These are phyloP conservation scores for Capronia americana DNA, from an alignment of 2,329 filamentous ascomycete genomes.

Conservation along the genomic window DNA sequence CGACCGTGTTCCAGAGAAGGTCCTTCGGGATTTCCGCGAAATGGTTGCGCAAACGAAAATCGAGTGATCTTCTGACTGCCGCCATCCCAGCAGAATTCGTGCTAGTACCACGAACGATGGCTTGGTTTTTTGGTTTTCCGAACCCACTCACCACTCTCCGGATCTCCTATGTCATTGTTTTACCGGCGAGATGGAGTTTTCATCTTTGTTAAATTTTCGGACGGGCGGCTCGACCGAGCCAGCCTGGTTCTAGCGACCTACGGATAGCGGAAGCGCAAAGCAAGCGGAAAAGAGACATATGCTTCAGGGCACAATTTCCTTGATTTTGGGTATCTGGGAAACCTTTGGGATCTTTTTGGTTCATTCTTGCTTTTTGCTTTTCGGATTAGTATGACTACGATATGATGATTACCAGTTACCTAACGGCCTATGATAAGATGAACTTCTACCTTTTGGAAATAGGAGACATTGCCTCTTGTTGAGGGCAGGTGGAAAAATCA, in stretches of 20 bases:
- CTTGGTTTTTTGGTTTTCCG: background rate
- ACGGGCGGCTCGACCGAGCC: conserved; percentile 37
- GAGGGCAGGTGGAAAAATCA: background rate
- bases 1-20: conserved; percentile 91
- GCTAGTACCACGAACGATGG: background rate
- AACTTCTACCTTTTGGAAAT: conserved; percentile 7
- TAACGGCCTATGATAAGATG: conserved; percentile 24
- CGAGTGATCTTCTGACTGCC: conserved; percentile 25
- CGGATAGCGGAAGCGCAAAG: conserved; percentile 4
- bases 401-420: conserved; percentile 21
- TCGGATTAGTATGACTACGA: conserved; percentile 22
- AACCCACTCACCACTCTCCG: background rate
- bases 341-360: conserved; percentile 5
- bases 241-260: conserved; percentile 29
- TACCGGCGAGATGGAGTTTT: conserved; percentile 1
- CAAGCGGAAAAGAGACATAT: conserved; percentile 37
- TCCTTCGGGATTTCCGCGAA: conserved; percentile 89
- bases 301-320: conserved; percentile 37
- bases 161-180: conserved; percentile 1
- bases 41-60: conserved; percentile 76
- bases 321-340: conserved; percentile 16
- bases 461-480: background rate
- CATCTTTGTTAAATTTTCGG: background rate
- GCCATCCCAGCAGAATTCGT: background rate
- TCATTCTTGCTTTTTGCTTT: conserved; percentile 3